These are phyloP conservation scores for Wallacemonas sp. DNA, from an alignment of 208 protist species.

Conservation along the genomic window DNA sequence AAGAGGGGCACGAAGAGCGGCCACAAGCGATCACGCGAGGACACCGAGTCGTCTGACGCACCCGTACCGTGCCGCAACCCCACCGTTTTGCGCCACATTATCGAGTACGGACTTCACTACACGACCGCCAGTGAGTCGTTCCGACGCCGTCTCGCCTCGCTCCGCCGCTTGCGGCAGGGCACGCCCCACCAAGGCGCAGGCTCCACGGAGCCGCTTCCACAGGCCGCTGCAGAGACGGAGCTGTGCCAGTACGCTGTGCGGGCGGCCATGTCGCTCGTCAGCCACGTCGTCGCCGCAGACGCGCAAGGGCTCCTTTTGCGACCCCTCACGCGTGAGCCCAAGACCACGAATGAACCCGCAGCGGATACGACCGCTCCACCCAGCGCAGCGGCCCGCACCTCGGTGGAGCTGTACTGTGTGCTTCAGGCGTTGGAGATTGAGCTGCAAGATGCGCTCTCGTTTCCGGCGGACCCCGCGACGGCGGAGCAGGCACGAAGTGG, in stretches of 20 bases:
- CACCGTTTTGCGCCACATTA: background rate
- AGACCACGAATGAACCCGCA: background rate
- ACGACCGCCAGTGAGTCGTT: background rate
- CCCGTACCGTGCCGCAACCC: background rate
- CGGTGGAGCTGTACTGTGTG: slow-evolving; percentile 43
- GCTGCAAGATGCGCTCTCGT: slow-evolving; percentile 31
- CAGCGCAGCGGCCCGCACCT: slow-evolving; percentile 6
- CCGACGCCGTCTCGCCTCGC: background rate
- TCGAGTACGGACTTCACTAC: background rate
- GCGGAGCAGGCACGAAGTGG: slow-evolving; percentile 12
- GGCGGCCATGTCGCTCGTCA: slow-evolving; percentile 54
- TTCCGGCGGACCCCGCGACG: background rate
- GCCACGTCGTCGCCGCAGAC: slow-evolving; percentile 48
- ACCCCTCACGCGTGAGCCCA: background rate
- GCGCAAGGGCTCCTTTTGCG: slow-evolving; percentile 32
- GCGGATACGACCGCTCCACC: no score
- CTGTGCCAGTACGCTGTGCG: slow-evolving; percentile 26
- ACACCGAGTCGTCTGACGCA: background rate
- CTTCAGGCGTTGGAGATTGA: slow-evolving; percentile 43
- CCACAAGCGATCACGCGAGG: background rate
- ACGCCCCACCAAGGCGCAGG: background rate
- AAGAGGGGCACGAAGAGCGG: background rate
- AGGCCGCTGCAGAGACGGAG: background rate
- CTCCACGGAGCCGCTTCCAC: background rate
- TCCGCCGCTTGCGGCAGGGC: background rate